Base-by-base conservation (phyloP, 208 protist genomes). In the Porcisia hertigi region DNA sequence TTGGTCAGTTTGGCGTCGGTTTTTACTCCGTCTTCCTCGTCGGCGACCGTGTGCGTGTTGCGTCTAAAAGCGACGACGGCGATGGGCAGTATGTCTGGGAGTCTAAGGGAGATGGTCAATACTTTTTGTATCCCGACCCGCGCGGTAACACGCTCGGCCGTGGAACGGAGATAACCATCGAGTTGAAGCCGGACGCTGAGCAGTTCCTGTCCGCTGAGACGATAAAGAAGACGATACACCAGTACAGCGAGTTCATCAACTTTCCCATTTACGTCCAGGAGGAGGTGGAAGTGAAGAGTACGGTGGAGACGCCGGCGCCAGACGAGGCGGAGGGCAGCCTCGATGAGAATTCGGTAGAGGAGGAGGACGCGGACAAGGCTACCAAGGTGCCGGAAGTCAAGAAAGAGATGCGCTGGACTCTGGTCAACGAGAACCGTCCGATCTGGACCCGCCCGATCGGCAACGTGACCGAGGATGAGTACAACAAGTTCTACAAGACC, bases 1-100 rank as follows among this genome's bases (percentile, higher is more conserved):
- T 99, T 93, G 99, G 99, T 57, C 99, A 99, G 95, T 99, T 99
- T 82, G 99, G 99, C 90, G 99, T 99, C 41, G 99, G 99, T 82
- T 99, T 99, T 88, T 99, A 99, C 92, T 99, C 99, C 34, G 97
- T 98, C 23, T 99, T 99, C 82, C 93, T 99, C 20, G 99, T 99
- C 47, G 98, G 99, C 20, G 98, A 99, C 65, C 85, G 85, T 30
- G 99, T 99, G 64, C 90, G 86, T 8, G 99, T 99, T 12, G 86
- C 93, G 63, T 98, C 97, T 39, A 99, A 99, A 86, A 90, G 93
- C 81, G 93, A 99, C 77, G 87, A 94, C 62, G 92, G 81, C 88
- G 79, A 98, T 69, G 69, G 76, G 87, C 92, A 99, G 98, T 99
- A 96, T 71, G 95, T 99, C 62, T 99, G 99, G 99, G 95, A 98